These are phyloP conservation scores for Mycena galopus DNA, from an alignment of 768 basidiomycete genomes.

Conservation along the genomic window DNA sequence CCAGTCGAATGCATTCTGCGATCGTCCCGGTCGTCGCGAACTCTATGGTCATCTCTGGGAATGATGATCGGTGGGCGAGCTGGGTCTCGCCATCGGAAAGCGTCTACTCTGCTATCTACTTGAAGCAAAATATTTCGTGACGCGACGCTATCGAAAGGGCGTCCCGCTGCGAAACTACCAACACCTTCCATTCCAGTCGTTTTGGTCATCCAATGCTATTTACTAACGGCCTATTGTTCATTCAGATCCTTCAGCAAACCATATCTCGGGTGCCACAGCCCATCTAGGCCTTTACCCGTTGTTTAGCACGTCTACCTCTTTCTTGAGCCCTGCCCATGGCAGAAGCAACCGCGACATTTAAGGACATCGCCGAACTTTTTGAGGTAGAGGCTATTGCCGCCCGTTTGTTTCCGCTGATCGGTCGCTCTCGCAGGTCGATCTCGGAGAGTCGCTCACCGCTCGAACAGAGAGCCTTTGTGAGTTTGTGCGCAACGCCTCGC, in stretches of 20 bases:
- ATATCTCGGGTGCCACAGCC: conserved; percentile 2
- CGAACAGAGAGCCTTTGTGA: conserved; percentile 92
- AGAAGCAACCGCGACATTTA: conserved; percentile 79
- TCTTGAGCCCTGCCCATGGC: conserved; percentile 53
- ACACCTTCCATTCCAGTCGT: not conserved
- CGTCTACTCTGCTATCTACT: too few relatives aligned
- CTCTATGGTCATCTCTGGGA: too few relatives aligned
- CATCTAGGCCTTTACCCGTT: not conserved
- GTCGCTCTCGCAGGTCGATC: conserved; percentile 73
- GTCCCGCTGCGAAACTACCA: not conserved
- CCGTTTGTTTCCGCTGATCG: conserved; percentile 7
- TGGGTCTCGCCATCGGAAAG: too few relatives aligned
- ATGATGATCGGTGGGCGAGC: too few relatives aligned
- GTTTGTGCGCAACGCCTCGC: conserved; percentile 44
- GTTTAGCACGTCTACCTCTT: not conserved
- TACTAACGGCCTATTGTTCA: not conserved
- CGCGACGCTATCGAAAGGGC: conserved; percentile 12
- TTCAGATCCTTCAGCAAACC: not conserved
- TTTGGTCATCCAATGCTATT: not conserved
- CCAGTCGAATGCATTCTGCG: too few relatives aligned
- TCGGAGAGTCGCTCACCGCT: conserved; percentile 90
- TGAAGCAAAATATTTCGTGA: conserved; percentile 9
- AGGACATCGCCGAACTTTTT: conserved; percentile 96
- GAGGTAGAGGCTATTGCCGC: conserved; percentile 70
- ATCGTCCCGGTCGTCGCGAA: too few relatives aligned